Evolutionary conservation across 306 rosid species (phyloP).

Genomic region (Hippophae rhamnoides): DNA sequence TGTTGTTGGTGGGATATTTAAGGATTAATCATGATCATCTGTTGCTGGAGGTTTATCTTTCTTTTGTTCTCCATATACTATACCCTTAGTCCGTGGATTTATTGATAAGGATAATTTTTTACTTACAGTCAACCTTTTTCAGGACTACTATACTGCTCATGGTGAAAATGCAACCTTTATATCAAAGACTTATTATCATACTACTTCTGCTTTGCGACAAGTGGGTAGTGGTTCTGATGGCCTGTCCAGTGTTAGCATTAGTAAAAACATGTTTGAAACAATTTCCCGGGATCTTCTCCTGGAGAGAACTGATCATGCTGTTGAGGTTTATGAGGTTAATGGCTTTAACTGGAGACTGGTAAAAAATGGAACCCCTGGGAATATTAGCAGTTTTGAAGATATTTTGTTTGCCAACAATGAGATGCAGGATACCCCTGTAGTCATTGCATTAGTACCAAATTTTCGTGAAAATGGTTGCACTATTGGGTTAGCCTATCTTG

Average conservation of each 20-base stretch:
- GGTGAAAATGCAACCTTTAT: conserved; percentile 88
- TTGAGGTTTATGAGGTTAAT: conserved; percentile 91
- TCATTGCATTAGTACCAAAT: conserved; percentile 63
- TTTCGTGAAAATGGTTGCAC: conserved; percentile 70
- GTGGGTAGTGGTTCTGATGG: conserved; percentile 61
- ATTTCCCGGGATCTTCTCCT: conserved; percentile 74
- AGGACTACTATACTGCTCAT: conserved; percentile 93
- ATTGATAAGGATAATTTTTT: conserved; percentile 7
- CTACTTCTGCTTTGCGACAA: conserved; percentile 79
- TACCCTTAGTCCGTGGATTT: conserved; percentile 10
- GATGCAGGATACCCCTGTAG: conserved; percentile 92
- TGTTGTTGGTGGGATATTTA: neutral
- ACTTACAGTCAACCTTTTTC: conserved; percentile 13
- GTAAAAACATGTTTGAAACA: conserved; percentile 77
- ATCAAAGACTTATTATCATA: conserved; percentile 81
- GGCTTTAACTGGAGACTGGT: conserved; percentile 78
- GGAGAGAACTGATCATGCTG: conserved; percentile 86
- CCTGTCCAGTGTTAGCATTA: conserved; percentile 77
- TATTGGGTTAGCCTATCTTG: conserved; percentile 71
- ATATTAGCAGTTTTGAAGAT: conserved; percentile 82
- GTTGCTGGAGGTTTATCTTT: conserved; percentile 12
- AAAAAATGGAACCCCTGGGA: conserved; percentile 93
- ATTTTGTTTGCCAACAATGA: conserved; percentile 88
- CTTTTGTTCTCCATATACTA: conserved; percentile 2
- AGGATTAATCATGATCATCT: conserved; percentile 3